A percentile compares a stretch with the other conserved stretches of the same genome.
Evolutionary conservation across 116 monocot species (phyloP).

Genomic region (Trichopus zeylanicus): DNA sequence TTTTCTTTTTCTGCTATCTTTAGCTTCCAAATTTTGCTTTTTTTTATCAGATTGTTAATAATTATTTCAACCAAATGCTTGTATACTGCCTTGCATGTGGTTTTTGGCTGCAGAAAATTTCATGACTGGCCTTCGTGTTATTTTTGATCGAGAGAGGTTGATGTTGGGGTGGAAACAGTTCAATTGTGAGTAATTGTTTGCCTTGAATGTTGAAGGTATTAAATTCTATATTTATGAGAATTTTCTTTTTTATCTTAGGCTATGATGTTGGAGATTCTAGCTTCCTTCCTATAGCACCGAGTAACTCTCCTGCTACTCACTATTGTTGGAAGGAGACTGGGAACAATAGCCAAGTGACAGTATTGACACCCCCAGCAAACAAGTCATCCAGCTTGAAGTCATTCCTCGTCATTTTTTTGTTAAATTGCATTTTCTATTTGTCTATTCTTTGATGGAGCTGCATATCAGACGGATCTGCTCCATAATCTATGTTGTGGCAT

Average conservation of each 20-base stretch:
- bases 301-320: constrained; percentile 21
- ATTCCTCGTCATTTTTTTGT: constrained; percentile 2
- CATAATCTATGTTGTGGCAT: too few species aligned
- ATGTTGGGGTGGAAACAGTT: constrained; percentile 61
- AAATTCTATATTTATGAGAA: too few species aligned
- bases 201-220: too few species aligned
- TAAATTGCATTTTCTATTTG: constrained; percentile 8
- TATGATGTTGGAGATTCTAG: constrained; percentile 46
- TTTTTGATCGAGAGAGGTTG: constrained; percentile 62
- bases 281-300: constrained; percentile 32
- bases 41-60: too few species aligned
- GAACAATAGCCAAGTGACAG: constrained; percentile 27
- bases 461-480: too few species aligned
- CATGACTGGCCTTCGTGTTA: constrained; percentile 55
- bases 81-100: neutral
- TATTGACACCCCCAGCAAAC: constrained; percentile 30
- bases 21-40: too few species aligned
- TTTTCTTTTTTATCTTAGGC: constrained; percentile 25
- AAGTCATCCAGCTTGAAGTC: constrained; percentile 9
- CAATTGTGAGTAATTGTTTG: constrained; percentile 26
- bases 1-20: too few species aligned
- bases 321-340: constrained; percentile 19
- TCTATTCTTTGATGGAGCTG: constrained; percentile 31
- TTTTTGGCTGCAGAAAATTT: constrained; percentile 44
- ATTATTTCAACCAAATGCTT: neutral